Conservation (phyloP, 768 basidiomycete species). For the Trametes elegans region DNA sequence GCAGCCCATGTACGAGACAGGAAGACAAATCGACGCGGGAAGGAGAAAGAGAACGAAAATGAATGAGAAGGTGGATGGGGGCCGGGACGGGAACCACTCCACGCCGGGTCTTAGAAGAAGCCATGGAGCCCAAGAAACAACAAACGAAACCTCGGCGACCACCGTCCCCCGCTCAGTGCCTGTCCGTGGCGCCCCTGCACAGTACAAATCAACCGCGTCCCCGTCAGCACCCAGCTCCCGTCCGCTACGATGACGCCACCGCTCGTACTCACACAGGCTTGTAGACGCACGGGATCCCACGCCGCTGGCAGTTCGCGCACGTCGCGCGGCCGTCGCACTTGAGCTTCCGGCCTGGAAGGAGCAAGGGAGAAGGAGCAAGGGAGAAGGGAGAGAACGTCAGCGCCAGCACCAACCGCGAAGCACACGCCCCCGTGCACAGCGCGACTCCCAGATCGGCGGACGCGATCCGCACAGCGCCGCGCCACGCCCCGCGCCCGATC, state of each 20-base stretch:
- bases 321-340: conserved; percentile 72
- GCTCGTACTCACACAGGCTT: conserved; percentile 55
- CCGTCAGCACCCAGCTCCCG: no score
- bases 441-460: neutral
- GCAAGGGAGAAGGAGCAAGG: neutral
- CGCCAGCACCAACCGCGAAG: no score
- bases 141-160: neutral
- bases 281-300: conserved; percentile 58
- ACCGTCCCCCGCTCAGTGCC: neutral
- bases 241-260: neutral
- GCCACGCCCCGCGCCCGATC: no score
- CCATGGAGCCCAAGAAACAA: conserved; percentile 2
- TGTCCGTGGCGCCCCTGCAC: conserved; percentile 14
- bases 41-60: neutral
- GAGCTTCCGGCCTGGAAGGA: conserved; percentile 65
- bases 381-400: no score
- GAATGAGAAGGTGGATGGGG: neutral
- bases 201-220: neutral
- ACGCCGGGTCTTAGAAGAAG: no score
- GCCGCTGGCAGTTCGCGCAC: conserved; percentile 64
- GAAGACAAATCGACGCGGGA: no score
- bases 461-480: neutral
- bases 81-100: neutral
- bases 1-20: conserved; percentile 1
- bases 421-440: no score